Evolutionary conservation across 108 stramenopile species (phyloP), one percentile per base, ranked within the genome.

Genomic region (Cyclotella baltica): DNA sequence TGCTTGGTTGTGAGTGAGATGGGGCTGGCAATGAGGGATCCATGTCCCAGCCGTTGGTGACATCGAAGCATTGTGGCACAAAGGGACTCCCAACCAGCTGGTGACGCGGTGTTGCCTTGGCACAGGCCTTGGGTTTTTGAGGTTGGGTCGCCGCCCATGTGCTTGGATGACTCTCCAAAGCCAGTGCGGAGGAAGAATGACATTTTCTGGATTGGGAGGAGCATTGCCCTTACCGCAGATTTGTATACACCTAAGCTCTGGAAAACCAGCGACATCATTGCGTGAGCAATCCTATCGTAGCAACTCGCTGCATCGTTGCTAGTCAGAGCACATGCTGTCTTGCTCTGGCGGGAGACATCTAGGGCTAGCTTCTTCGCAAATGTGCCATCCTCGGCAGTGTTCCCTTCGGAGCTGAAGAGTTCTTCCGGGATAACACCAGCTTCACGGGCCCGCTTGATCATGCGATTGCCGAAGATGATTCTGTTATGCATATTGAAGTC

Each of bases 401-500:
- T 6, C 5, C 30, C 30, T 68, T 31, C 18, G 15, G 22, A 10
- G 28, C 69, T 58, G 36, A 56, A 70, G 13, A 36, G 9, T 27
- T 70, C 69, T 9, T 13, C 20, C 8, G 51, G 69, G 15, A 70
- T 58, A 28, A 28, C 20, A 10, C 51, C 34, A 25, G 10, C 6
- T 19, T 33, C 11, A 4, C 57, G 3, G 20, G 38, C 69, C 22
- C 19, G 4, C 6, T 70, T n/a, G 19, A 70, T 25, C 52, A 55
- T 55, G 4, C 69, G 33, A 25, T 9, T 36, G 29, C 69, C 69
- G 36, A 33, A 55, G n/a, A 70, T 23, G 5, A 55, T 16, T 34
- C 38, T 10, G 51, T 70, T 70, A 23, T 29, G 31, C 28, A 67
- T 34, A 52, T 67, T 52, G 40, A 67, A 67, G 33, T 67, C 66